Percentiles rank a stretch among this genome's conserved stretches.
Evolutionary conservation across 106 monocot genomes (phyloP).

Genomic region (Posidonia australis): DNA sequence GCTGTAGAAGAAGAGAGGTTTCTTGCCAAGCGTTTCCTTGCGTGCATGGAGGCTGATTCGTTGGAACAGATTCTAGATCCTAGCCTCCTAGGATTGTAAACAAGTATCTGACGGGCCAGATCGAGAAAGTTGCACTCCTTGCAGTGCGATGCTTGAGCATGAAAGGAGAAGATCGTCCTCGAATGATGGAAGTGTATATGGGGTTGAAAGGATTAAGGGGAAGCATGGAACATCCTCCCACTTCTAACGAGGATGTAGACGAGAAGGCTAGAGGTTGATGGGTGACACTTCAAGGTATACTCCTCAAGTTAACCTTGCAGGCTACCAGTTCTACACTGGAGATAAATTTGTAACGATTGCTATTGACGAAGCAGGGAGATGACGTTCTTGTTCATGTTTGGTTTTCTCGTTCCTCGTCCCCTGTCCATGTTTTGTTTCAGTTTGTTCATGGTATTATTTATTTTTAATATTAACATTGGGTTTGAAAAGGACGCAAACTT

Average conservation of each 20-base stretch:
- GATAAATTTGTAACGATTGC: not conserved
- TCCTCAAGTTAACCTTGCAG: not conserved
- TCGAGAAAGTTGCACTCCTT: not conserved
- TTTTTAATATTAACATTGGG: too few species aligned
- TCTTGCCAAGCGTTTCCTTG: not conserved
- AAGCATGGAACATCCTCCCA: not conserved
- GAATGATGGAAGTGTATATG: not conserved
- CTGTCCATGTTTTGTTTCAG: too few species aligned
- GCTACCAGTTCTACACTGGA: too few species aligned
- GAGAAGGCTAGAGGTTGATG: not conserved
- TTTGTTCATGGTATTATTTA: too few species aligned
- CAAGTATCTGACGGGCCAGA: not conserved
- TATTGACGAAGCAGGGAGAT: not conserved
- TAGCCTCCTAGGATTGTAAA: not conserved
- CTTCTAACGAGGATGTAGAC: too few species aligned
- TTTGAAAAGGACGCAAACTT: too few species aligned
- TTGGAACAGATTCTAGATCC: not conserved
- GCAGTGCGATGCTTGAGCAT: conserved; percentile 1
- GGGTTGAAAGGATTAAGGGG: not conserved
- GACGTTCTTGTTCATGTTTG: too few species aligned
- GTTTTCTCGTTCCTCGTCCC: too few species aligned
- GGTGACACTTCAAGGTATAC: not conserved
- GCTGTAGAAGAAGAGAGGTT: not conserved
- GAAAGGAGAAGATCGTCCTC: not conserved
- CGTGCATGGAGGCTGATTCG: not conserved